phyloP scores from a whole-genome alignment of 2,329 filamentous ascomycete species.

The Samsoniella hepiali region DNA sequence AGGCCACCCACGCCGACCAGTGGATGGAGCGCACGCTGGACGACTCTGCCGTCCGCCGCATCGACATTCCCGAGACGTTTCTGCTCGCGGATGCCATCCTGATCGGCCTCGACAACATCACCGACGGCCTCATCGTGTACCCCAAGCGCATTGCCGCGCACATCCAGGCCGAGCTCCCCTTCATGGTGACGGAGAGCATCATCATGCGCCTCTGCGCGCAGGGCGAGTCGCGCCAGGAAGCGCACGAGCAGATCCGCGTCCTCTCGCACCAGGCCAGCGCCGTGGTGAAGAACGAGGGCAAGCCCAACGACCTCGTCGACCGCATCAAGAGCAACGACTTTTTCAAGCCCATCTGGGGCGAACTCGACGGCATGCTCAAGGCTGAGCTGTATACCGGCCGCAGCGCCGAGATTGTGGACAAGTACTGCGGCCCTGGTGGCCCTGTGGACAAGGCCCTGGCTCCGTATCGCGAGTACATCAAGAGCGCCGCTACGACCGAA shows the following conservation, averaged over 20 bases:
- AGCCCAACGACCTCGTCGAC: conserved; percentile 77
- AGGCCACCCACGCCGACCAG: conserved; percentile 32
- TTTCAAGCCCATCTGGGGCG: conserved; percentile 68
- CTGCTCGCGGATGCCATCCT: conserved; percentile 66
- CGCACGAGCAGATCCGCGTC: conserved; percentile 84
- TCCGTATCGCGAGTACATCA: conserved; percentile 37
- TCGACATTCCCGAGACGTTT: conserved; percentile 64
- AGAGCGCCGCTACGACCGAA: conserved; percentile 33
- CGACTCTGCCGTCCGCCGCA: conserved; percentile 67
- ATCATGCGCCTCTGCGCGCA: conserved; percentile 75
- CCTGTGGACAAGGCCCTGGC: conserved; percentile 37
- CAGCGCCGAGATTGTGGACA: conserved; percentile 43
- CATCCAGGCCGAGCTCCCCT: conserved; percentile 75
- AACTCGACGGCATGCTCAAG: conserved; percentile 66
- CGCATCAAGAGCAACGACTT: conserved; percentile 70
- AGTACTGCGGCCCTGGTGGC: conserved; percentile 40
- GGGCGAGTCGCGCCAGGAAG: conserved; percentile 72
- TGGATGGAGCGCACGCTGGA: conserved; percentile 71
- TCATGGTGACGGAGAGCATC: conserved; percentile 69
- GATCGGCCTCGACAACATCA: conserved; percentile 65
- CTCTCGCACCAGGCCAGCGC: conserved; percentile 71
- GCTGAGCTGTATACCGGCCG: conserved; percentile 52
- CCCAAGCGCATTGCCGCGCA: conserved; percentile 66
- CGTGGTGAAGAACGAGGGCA: conserved; percentile 58
- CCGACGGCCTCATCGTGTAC: conserved; percentile 72